Conservation (phyloP, 768 basidiomycete genomes). For the Lentinula guzmanii region DNA sequence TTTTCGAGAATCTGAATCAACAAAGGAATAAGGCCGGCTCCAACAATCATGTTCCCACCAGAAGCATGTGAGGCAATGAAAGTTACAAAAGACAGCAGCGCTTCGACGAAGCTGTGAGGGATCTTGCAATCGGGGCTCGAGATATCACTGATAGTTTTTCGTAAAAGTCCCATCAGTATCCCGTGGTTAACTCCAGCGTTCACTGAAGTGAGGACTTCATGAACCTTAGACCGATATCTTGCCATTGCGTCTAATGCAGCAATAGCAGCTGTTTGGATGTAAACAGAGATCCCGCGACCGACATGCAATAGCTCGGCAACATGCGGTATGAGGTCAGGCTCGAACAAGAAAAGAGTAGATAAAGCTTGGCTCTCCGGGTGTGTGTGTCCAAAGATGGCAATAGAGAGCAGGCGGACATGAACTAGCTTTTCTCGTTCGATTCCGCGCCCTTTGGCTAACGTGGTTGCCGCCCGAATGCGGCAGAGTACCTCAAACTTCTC, state of each 20-base stretch:
- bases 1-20: conserved; percentile 88
- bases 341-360: conserved; percentile 84
- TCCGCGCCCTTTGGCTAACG: conserved; percentile 51
- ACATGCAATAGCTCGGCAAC: conserved; percentile 87
- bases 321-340: conserved; percentile 87
- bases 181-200: conserved; percentile 97
- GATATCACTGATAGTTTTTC: conserved; percentile 74
- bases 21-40: conserved; percentile 85
- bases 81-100: conserved; percentile 80
- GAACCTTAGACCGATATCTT: conserved; percentile 74
- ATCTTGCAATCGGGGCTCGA: conserved; percentile 57
- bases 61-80: conserved; percentile 80
- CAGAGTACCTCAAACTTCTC: conserved; percentile 88
- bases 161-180: conserved; percentile 82
- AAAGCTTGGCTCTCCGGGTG: conserved; percentile 74
- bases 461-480: conserved; percentile 75
- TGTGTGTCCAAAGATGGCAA: conserved; percentile 89
- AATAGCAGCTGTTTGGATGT: conserved; percentile 80
- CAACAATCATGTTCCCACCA: conserved; percentile 90
- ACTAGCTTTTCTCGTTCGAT: conserved; percentile 75
- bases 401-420: conserved; percentile 74
- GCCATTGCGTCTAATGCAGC: conserved; percentile 88
- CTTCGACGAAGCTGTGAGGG: conserved; percentile 76
- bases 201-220: conserved; percentile 84
- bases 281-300: conserved; percentile 61